phyloP scores from a whole-genome alignment of 1,139 yeast genomes.

The Diutina pseudorugosa region DNA sequence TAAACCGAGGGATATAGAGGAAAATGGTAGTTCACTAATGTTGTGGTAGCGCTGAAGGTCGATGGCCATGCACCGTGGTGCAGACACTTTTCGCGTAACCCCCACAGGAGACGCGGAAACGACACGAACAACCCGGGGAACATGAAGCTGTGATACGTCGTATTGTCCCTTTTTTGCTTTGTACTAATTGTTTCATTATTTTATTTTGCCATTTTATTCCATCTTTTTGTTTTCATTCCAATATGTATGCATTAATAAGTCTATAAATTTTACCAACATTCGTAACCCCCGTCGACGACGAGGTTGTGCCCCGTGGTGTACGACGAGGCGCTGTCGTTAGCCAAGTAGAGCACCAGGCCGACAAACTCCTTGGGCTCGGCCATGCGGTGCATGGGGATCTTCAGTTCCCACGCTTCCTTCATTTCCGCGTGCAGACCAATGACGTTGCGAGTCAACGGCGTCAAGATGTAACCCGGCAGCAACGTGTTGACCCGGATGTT shows the following conservation, averaged over 20 bases:
- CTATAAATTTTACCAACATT: slow-evolving; percentile 1
- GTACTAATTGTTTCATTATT: too few species aligned
- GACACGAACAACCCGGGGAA: too few species aligned
- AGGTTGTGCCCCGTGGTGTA: slow-evolving; percentile 78
- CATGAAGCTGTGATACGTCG: too few species aligned
- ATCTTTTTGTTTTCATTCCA: too few species aligned
- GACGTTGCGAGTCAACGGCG: slow-evolving; percentile 37
- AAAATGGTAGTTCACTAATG: not conserved
- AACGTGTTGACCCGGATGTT: slow-evolving; percentile 37
- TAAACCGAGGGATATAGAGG: too few species aligned
- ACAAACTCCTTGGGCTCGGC: slow-evolving; percentile 41
- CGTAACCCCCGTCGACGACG: slow-evolving; percentile 81
- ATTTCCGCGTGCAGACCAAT: slow-evolving; percentile 32
- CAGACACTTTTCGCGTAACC: not conserved
- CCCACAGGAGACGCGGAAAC: too few species aligned
- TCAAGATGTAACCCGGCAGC: slow-evolving; percentile 36
- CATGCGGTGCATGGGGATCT: slow-evolving; percentile 39
- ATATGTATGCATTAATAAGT: not conserved
- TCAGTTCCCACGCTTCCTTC: slow-evolving; percentile 37
- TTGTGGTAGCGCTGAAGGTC: not conserved
- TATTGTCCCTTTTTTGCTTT: too few species aligned
- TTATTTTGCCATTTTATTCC: too few species aligned
- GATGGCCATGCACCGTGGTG: not conserved
- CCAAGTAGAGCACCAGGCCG: slow-evolving; percentile 34
- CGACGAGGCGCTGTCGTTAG: slow-evolving; percentile 48